Base-by-base conservation (phyloP, 495 filamentous ascomycete genomes). In the Penicillium argentinense region DNA sequence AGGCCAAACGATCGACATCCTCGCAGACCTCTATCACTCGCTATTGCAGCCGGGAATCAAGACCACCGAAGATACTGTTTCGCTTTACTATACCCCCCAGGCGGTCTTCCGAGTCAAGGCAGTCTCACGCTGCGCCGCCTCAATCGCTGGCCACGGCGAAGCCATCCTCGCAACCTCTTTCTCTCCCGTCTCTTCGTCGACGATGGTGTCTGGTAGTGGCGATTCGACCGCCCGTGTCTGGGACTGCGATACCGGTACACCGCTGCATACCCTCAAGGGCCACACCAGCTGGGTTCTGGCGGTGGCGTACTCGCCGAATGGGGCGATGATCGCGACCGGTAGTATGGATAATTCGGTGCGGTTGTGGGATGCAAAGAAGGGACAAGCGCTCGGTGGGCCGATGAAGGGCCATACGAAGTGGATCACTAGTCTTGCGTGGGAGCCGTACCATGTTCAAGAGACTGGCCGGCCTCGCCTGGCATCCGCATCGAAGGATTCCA, bases 201-300 rank as follows among this genome's bases (percentile, higher is more conserved):
- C 84, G 43, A 81, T 99, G 70, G 89, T 91, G 0, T 93, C 87
- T 5, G 95, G 91, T 0, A 89, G 86, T 50, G 95, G 95, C 26
- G 95, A 99, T 55, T 82, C 83, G 24, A 97, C 95, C 5, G 95
- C 93, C 5, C 75, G 95, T 36, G 82, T 99, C 71, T 97, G 89
- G 87, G 93, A 99, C 56, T 95, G 89, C 42, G 88, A 97, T 57
- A 97, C 89, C 0, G 91, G 91, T 33, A 97, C 92, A 1, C 91
- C 95, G 0, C 71, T 89, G 42, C 79, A 87, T 62, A 97, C 91
- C 2, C 67, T 99, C 17, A 95, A 95, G 62, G 93, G 93, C 9
- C 95, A 97, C 64, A 88, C 87, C 11, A 86, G 86, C 49, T 97
- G 91, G 92, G 91, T 99, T 6, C 71, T 99, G 52, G 87, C 83